Conservation (phyloP, 2,329 filamentous ascomycete genomes). For the Podosphaera leucotricha region DNA sequence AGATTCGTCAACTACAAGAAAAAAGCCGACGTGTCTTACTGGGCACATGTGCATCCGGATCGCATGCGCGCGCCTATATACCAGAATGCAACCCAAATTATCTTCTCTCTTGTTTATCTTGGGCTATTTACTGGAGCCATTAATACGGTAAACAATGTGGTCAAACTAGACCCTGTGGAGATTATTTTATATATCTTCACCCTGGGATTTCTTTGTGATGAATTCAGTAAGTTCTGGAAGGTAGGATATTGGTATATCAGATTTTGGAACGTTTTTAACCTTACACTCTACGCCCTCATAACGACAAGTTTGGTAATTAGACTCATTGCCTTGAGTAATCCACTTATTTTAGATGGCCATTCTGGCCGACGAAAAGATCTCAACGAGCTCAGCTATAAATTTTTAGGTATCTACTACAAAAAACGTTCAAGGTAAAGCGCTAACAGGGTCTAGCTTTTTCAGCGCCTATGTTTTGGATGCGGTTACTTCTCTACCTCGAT, state of each 20-base stretch:
- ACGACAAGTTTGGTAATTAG: conserved; percentile 57
- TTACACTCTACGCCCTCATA: conserved; percentile 55
- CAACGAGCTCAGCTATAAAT: conserved; percentile 77
- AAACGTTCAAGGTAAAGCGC: not conserved
- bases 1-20: conserved; percentile 72
- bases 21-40: conserved; percentile 55
- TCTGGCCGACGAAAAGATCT: conserved; percentile 32
- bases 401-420: conserved; percentile 26
- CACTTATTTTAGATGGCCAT: conserved; percentile 17
- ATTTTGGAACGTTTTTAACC: conserved; percentile 96
- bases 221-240: conserved; percentile 76
- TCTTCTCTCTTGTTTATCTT: conserved; percentile 65
- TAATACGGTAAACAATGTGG: conserved; percentile 73
- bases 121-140: conserved; percentile 73
- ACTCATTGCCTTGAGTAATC: conserved; percentile 50
- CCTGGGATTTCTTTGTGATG: conserved; percentile 71
- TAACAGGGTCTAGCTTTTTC: conserved; percentile 38
- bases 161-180: conserved; percentile 67
- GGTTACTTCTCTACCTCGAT: conserved; percentile 78
- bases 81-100: conserved; percentile 72
- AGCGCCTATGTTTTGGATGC: conserved; percentile 92
- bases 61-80: conserved; percentile 83
- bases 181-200: conserved; percentile 78
- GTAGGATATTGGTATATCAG: conserved; percentile 75
- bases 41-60: conserved; percentile 73